Base-by-base conservation (phyloP, 371 early-diverging fungal genomes). In the Rhizopus stolonifer region DNA sequence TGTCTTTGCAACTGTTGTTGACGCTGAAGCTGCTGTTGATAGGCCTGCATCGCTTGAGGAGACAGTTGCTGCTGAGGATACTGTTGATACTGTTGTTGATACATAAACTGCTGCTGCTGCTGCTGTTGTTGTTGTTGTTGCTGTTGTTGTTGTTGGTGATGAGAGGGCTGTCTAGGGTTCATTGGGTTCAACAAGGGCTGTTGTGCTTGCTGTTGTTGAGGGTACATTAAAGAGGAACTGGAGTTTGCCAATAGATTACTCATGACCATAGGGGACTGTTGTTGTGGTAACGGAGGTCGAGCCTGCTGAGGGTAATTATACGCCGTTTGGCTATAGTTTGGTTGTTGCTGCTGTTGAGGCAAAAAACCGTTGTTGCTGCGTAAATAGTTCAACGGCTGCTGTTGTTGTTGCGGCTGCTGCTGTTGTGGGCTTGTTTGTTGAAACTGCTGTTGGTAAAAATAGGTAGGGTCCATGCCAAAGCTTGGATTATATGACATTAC, bases 61-160 rank as follows among this genome's bases (percentile, higher is more conserved):
- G 42, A 42, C 1, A 42, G 42, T 42, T 48, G 48, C 18, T 48
- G 38, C 15, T 51, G 43, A 25, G 33, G 25, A 18, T 42, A 25
- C 10, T 24, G 29, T 2, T 52, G 52, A 5, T 58, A 54, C 2
- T 53, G 34, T 23, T 46, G 64, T 4, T 29, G 10, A 10, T 10
- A 4, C 54, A 56, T 47, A 13, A 50, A 47, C 42, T 47, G 51
- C 68, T 77, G 69, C 58, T 57, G 56, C 46, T 61, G 62, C 26
- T 52, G 61, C 10, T 39, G 39, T n/a, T 47, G 51, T 69, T 77
- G 69, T 60, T 57, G 56, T 49, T 61, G 62, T 36, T 52, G 61
- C 10, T 39, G 39, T n/a, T 47, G 51, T 69, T 77, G 69, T 60
- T 57, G 56, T 49, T 61, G 62, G 24, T 52, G 61, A 13, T 39